A percentile compares a stretch with the other conserved stretches of the same genome.
phyloP scores from a whole-genome alignment of 1,139 yeast species.

The Magnusiomyces paraingens region DNA sequence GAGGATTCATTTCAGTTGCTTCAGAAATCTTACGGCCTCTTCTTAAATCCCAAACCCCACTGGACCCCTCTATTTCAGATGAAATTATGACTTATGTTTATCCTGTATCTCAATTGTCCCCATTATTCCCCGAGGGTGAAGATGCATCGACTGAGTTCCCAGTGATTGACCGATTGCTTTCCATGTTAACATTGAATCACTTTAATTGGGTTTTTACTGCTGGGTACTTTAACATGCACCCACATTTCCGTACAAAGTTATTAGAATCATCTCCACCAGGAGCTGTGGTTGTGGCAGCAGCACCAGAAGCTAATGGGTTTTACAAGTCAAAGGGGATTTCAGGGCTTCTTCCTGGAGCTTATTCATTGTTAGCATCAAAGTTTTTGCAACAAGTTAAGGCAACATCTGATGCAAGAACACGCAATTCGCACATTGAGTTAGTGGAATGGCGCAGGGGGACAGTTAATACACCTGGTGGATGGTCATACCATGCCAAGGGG shows the following conservation, averaged over 20 bases:
- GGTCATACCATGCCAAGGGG: slow-evolving; percentile 99
- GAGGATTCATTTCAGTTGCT: slow-evolving; percentile 53
- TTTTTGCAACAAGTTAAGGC: slow-evolving; percentile 53
- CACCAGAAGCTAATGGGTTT: slow-evolving; percentile 88
- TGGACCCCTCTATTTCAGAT: slow-evolving; percentile 14
- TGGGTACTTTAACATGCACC: slow-evolving; percentile 90
- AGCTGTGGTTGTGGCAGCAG: slow-evolving; percentile 77
- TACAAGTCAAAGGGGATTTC: slow-evolving; percentile 80
- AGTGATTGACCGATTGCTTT: slow-evolving; percentile 53
- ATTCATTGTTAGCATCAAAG: slow-evolving; percentile 63
- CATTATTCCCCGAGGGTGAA: slow-evolving; percentile 46
- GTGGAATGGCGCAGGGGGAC: slow-evolving; percentile 85
- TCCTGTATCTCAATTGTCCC: slow-evolving; percentile 89
- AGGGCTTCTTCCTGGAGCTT: slow-evolving; percentile 79
- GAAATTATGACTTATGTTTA: slow-evolving; percentile 65
- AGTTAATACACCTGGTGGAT: slow-evolving; percentile 75
- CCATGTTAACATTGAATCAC: slow-evolving; percentile 48
- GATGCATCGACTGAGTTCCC: slow-evolving; percentile 78
- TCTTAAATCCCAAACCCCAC: slow-evolving; percentile 28
- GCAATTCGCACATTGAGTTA: slow-evolving; percentile 39
- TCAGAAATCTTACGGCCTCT: slow-evolving; percentile 53
- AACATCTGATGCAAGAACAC: slow-evolving; percentile 18
- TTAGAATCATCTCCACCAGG: slow-evolving; percentile 48
- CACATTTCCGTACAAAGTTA: slow-evolving; percentile 59
- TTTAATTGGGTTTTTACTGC: slow-evolving; percentile 88